Evolutionary conservation across 1,284 basidiomycete species (phyloP).

Genomic region (Porogramme epimiltina): DNA sequence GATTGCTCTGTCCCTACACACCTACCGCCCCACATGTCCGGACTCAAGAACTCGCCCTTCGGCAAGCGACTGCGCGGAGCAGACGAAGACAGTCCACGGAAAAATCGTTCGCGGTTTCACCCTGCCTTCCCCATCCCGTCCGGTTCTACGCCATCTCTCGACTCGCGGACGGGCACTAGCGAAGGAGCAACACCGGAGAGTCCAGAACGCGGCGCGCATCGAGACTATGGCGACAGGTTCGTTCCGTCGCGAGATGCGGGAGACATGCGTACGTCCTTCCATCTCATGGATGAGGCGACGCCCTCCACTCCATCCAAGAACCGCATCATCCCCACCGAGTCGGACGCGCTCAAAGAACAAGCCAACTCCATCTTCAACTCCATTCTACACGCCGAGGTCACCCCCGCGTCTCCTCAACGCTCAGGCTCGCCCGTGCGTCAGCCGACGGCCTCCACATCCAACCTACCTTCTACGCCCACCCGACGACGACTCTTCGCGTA

Average conservation of each 20-base stretch:
- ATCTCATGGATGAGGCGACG: constrained; percentile 69
- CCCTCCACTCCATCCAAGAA: constrained; percentile 71
- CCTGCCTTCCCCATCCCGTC: constrained; percentile 51
- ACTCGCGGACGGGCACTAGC: constrained; percentile 54
- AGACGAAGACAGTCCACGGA: constrained; percentile 52
- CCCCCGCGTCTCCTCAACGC: constrained; percentile 63
- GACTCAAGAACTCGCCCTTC: constrained; percentile 78
- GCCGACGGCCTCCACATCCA: constrained; percentile 31
- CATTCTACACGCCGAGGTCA: constrained; percentile 75
- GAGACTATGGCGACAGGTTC: constrained; percentile 77
- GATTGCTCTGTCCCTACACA: constrained; percentile 18
- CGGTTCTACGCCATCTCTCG: constrained; percentile 54
- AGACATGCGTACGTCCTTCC: constrained; percentile 75
- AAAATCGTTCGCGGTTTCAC: constrained; percentile 54
- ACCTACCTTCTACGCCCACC: constrained; percentile 63
- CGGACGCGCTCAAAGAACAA: constrained; percentile 81
- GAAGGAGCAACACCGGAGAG: constrained; percentile 60
- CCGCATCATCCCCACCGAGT: constrained; percentile 75
- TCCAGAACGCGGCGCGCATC: constrained; percentile 44
- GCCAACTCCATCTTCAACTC: constrained; percentile 76
- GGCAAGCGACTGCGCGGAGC: constrained; percentile 73
- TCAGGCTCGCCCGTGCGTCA: constrained; percentile 64
- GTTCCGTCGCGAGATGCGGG: constrained; percentile 71
- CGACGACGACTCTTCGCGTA: constrained; percentile 70
- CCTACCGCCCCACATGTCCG: constrained; percentile 51